Evolutionary conservation across 257 asterid species (phyloP).

Genomic region (Lantana camara): DNA sequence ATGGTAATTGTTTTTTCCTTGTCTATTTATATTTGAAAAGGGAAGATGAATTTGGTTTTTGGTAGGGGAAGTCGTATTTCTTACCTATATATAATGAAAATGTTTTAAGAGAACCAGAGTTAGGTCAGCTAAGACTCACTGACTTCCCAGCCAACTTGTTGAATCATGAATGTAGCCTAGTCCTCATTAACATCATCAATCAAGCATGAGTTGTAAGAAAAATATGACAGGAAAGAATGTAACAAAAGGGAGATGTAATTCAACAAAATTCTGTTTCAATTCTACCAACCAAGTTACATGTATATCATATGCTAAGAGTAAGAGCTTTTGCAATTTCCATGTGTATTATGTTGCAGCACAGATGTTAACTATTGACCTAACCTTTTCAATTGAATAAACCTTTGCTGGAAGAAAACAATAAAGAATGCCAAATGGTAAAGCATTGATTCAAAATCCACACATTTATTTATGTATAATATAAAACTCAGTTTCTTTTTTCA

Average conservation of each 20-base stretch:
- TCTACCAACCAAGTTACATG: neutral
- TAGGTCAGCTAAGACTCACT: constrained; percentile 47
- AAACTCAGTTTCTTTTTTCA: too few species aligned
- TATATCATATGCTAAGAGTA: neutral
- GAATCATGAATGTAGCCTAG: neutral
- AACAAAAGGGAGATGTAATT: neutral
- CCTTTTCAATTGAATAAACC: neutral
- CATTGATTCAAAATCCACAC: too few species aligned
- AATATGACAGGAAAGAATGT: neutral
- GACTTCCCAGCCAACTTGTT: constrained; percentile 26
- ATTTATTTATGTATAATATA: too few species aligned
- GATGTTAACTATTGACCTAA: constrained; percentile 7
- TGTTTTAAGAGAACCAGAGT: constrained; percentile 26
- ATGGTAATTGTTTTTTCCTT: constrained; percentile 17
- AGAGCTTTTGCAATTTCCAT: constrained; percentile 9
- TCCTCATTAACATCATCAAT: neutral
- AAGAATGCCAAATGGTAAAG: neutral
- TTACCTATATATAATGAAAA: constrained; percentile 31
- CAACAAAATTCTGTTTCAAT: neutral
- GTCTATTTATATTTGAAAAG: constrained; percentile 10
- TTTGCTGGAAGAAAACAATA: too few species aligned
- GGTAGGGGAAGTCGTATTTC: constrained; percentile 36
- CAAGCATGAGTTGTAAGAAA: neutral
- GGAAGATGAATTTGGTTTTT: constrained; percentile 14
- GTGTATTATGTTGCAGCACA: neutral